Evolutionary conservation across 1,139 yeast genomes (phyloP).

Genomic region (Yamadazyma buinensis): DNA sequence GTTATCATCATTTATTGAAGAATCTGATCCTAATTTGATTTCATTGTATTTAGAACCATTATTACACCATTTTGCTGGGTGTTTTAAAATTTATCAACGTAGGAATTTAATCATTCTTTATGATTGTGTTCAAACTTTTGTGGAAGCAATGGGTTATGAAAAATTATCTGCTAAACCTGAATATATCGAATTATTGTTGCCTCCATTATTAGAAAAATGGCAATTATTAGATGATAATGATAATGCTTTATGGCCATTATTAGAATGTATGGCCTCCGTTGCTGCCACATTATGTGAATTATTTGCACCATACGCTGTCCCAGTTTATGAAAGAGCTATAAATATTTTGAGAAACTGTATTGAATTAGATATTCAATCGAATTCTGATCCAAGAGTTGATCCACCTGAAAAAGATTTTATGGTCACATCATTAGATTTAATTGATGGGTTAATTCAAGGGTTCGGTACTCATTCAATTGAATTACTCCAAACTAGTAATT

Average conservation of each 20-base stretch:
- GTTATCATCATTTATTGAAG: constrained; percentile 77
- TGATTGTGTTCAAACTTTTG: constrained; percentile 90
- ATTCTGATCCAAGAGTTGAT: constrained; percentile 63
- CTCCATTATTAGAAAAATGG: constrained; percentile 84
- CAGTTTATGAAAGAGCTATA: constrained; percentile 79
- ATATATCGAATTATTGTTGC: constrained; percentile 63
- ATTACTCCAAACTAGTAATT: constrained; percentile 41
- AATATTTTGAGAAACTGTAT: constrained; percentile 67
- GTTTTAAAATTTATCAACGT: constrained; percentile 76
- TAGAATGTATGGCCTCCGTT: constrained; percentile 89
- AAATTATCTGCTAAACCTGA: constrained; percentile 49
- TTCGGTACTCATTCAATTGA: constrained; percentile 61
- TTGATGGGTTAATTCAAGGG: constrained; percentile 93
- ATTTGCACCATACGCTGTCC: constrained; percentile 86
- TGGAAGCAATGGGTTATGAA: constrained; percentile 67
- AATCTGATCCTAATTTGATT: constrained; percentile 62
- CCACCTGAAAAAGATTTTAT: constrained; percentile 89
- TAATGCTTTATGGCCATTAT: constrained; percentile 81
- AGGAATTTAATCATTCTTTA: constrained; percentile 77
- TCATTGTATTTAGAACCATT: constrained; percentile 49
- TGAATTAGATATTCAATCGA: constrained; percentile 61
- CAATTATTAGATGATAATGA: constrained; percentile 68
- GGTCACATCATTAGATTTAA: constrained; percentile 81
- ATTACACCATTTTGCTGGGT: constrained; percentile 64
- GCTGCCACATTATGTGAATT: constrained; percentile 82